Conservation (phyloP, 2,329 filamentous ascomycete genomes). For the Diplodia intermedia region DNA sequence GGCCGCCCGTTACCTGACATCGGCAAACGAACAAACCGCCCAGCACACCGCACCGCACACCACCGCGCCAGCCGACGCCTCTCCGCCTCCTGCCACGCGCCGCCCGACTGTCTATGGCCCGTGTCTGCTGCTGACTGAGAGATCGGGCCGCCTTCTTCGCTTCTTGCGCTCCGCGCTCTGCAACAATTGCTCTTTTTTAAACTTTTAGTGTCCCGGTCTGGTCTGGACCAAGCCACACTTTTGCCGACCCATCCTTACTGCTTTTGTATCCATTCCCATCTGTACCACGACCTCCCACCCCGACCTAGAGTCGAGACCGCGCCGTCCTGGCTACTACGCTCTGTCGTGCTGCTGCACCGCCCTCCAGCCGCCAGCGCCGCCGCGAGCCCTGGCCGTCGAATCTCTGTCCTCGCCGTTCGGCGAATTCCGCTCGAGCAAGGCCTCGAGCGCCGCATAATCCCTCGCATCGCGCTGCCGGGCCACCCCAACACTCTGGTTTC, state of each 20-base stretch:
- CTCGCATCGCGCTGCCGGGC: not conserved
- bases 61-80: not conserved
- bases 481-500: conserved; percentile 30
- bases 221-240: conserved; percentile 20
- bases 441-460: conserved; percentile 3
- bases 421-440: conserved; percentile 5
- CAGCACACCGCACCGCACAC: not conserved
- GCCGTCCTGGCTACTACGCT: not conserved
- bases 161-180: conserved; percentile 49
- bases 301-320: not conserved
- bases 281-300: conserved; percentile 8
- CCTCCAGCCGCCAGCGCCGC: not conserved
- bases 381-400: not conserved
- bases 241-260: conserved; percentile 27
- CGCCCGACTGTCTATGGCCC: conserved; percentile 5
- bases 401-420: conserved; percentile 6
- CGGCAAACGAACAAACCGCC: not conserved
- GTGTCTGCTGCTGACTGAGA: not conserved
- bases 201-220: conserved; percentile 18
- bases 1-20: conserved; percentile 21
- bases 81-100: not conserved
- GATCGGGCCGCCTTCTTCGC: conserved; percentile 40
- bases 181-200: conserved; percentile 44
- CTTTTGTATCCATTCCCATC: conserved; percentile 26
- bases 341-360: conserved; percentile 1